Percentiles rank a stretch among this genome's conserved stretches.
phyloP scores from a whole-genome alignment of 2,329 filamentous ascomycete genomes.

The Cercospora berteroae region DNA sequence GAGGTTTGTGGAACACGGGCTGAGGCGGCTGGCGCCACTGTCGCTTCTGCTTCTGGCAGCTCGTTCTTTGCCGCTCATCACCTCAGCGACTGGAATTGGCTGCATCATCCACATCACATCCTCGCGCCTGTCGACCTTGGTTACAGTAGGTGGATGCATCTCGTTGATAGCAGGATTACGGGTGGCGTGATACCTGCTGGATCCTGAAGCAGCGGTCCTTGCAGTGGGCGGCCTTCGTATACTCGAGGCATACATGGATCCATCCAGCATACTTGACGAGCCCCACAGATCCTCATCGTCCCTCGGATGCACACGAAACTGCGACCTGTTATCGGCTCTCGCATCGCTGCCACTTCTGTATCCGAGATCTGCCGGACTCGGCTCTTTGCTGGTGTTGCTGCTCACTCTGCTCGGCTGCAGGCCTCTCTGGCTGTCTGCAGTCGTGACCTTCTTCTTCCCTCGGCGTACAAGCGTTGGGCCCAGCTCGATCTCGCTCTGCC shows the following conservation, averaged over 20 bases:
- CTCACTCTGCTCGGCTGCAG: slow-evolving; percentile 43
- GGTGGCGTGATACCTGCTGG: slow-evolving; percentile 35
- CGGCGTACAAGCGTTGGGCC: slow-evolving; percentile 60
- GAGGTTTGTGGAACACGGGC: slow-evolving; percentile 21
- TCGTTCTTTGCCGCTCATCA: slow-evolving; percentile 84
- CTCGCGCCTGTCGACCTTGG: slow-evolving; percentile 41
- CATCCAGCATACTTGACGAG: slow-evolving; percentile 35
- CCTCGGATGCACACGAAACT: slow-evolving; percentile 74
- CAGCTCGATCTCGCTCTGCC: slow-evolving; percentile 80
- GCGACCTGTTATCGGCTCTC: slow-evolving; percentile 59
- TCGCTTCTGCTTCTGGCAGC: slow-evolving; percentile 58
- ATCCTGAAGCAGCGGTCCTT: slow-evolving; percentile 17
- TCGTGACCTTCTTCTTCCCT: slow-evolving; percentile 46
- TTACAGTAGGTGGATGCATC: slow-evolving; percentile 57
- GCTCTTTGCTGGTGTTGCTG: slow-evolving; percentile 43
- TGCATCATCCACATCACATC: slow-evolving; percentile 90
- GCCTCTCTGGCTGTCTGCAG: slow-evolving; percentile 20
- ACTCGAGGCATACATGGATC: slow-evolving; percentile 21
- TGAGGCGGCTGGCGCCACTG: slow-evolving; percentile 44
- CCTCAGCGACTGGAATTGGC: slow-evolving; percentile 80
- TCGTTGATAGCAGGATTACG: slow-evolving; percentile 63
- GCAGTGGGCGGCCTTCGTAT: slow-evolving; percentile 41
- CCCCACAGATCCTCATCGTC: slow-evolving; percentile 89
- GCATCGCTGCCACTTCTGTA: slow-evolving; percentile 31
- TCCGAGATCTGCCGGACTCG: slow-evolving; percentile 29